Base-by-base conservation (phyloP, 306 rosid species). In the Acmispon strigosus region DNA sequence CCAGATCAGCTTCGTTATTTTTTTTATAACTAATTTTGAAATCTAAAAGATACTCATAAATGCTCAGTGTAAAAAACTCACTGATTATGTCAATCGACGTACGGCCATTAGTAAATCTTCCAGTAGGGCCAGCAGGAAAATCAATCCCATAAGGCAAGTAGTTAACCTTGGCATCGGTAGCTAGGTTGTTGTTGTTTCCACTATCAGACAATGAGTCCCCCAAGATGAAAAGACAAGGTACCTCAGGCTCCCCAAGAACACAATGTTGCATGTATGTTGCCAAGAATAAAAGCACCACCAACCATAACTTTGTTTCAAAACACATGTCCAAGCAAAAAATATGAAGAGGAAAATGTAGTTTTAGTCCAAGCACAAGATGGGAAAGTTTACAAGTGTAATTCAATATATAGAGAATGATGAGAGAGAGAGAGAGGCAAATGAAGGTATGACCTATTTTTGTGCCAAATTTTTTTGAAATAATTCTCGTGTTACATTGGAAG, bases 41-140 rank as follows among this genome's bases (percentile, higher is more conserved):
- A 27, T 27, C 3, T 3, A 27, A 27, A 27, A 27, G 32, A 0
- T 27, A 4, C 32, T 27, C 32, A 27, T 1, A 32, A 32, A 32
- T 0, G 6, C 37, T 32, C 11, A 50, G 7, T 63, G 17, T n/a
- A 19, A 4, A 8, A 37, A 77, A 4, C 14, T 79, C 67, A 80
- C 84, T 62, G 14, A 75, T 41, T 22, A 75, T 10, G 24, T 80
- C 84, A 41, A 15, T 45, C 0, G 47, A 0, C 64, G 84, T 88
- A 2, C 77, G 83, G 10, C 89, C 96, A 61, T 90, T 88, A 78
- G 77, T 50, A 59, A 84, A 88, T 57, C 96, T 86, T 70, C 96
- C 95, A 0, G 92, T 88, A 12, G 92, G 84, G 7, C 78, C 74
- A 11, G 0, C 2, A 1, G 86, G 74, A 20, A 79, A 77, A 74